phyloP scores from a whole-genome alignment of 2,329 filamentous ascomycete genomes.

The Sporothrix inflata region DNA sequence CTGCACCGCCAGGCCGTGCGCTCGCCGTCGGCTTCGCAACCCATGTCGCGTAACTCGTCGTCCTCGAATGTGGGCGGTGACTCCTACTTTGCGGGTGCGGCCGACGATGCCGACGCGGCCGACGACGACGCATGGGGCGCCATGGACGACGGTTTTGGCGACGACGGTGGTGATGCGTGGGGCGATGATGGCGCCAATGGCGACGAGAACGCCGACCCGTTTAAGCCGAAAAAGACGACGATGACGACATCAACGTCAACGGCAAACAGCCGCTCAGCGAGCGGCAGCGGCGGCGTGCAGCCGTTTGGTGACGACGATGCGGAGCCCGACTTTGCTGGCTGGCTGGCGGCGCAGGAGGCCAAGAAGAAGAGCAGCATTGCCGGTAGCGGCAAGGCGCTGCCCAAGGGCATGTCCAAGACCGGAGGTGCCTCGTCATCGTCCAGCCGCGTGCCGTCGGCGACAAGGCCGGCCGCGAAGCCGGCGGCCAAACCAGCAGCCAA shows the following conservation, averaged over 20 bases:
- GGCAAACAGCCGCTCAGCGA: constrained; percentile 42
- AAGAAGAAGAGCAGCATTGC: constrained; percentile 61
- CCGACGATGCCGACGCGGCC: constrained; percentile 61
- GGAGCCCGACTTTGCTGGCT: constrained; percentile 94
- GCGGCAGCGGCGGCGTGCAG: constrained; percentile 41
- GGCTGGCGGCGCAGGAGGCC: constrained; percentile 75
- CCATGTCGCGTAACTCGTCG: constrained; percentile 54
- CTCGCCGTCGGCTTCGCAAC: constrained; percentile 51
- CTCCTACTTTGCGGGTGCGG: constrained; percentile 59
- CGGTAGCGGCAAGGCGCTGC: constrained; percentile 64
- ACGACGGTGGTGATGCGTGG: constrained; percentile 41
- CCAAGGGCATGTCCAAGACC: constrained; percentile 77
- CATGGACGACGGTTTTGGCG: constrained; percentile 58
- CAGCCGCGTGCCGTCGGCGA: constrained; percentile 40
- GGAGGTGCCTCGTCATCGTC: constrained; percentile 20
- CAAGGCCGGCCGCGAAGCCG: constrained; percentile 51
- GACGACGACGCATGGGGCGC: constrained; percentile 77
- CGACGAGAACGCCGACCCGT: constrained; percentile 24
- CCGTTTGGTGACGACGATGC: constrained; percentile 75
- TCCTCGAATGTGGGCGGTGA: constrained; percentile 44
- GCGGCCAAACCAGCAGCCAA: constrained; percentile 55
- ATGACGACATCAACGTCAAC: constrained; percentile 51
- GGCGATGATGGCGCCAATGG: neutral
- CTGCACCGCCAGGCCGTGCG: constrained; percentile 64
- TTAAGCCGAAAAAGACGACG: constrained; percentile 44